Conservation (phyloP, 148 eudicot species). For the Talinum fruticosum region DNA sequence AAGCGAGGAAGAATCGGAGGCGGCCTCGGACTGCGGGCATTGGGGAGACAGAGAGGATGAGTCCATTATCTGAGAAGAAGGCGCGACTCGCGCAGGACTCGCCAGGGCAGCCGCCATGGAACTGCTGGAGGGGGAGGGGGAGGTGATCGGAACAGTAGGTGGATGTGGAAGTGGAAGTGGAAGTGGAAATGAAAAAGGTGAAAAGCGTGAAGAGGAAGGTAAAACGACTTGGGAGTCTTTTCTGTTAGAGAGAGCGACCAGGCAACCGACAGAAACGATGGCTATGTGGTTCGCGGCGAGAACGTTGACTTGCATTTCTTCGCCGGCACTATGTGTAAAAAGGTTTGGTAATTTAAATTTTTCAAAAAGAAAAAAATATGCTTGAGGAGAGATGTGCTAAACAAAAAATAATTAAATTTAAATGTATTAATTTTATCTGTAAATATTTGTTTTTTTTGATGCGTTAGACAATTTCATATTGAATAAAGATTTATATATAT, state of each 20-base stretch:
- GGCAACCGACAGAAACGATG: not conserved
- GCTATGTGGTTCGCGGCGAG: not conserved
- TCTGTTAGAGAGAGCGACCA: not conserved
- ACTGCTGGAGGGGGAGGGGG: conserved; percentile 8
- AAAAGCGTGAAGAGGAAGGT: not conserved
- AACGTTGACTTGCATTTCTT: not conserved
- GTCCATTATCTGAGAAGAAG: conserved; percentile 33
- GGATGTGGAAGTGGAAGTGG: not conserved
- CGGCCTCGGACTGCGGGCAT: conserved; percentile 1
- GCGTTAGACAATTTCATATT: no score
- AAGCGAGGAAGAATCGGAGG: conserved; percentile 2
- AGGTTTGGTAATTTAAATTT: no score
- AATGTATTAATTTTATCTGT: no score
- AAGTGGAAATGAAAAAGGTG: not conserved
- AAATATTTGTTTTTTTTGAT: no score
- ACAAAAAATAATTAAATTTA: no score
- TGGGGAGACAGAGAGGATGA: conserved; percentile 19
- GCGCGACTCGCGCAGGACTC: conserved; percentile 17
- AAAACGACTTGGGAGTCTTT: not conserved
- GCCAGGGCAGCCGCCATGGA: conserved; percentile 30
- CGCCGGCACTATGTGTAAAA: not conserved
- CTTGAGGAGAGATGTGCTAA: no score
- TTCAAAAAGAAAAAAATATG: no score
- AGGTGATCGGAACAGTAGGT: conserved; percentile 12
- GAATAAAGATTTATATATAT: no score